These are phyloP conservation scores for Calophaca sinica DNA, from an alignment of 306 rosid genomes.

Conservation along the genomic window DNA sequence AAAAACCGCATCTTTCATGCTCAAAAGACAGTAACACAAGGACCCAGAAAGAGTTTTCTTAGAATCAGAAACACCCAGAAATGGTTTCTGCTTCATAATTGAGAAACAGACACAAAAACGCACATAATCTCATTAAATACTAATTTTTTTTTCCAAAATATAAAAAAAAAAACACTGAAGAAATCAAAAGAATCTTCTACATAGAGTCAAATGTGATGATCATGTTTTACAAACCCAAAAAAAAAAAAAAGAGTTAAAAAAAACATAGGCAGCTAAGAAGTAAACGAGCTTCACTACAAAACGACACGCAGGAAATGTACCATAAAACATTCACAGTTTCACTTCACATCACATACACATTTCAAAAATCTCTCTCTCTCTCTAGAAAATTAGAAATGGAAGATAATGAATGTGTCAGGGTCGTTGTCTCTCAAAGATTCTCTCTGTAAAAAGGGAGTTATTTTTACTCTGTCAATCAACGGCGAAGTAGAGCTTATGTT, in stretches of 20 bases:
- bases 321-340: background rate
- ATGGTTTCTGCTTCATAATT: conserved; percentile 38
- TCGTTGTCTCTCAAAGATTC: conserved; percentile 59
- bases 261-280: conserved; percentile 11
- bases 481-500: conserved; percentile 14
- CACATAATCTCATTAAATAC: conserved; percentile 31
- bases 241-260: background rate
- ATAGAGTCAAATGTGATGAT: conserved; percentile 16
- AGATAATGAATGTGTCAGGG: conserved; percentile 52
- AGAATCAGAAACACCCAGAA: conserved; percentile 50
- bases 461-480: conserved; percentile 39
- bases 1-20: conserved; percentile 49
- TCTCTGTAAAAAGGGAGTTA: conserved; percentile 45
- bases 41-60: conserved; percentile 47
- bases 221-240: conserved; percentile 23
- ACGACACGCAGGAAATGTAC: conserved; percentile 32
- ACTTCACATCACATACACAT: conserved; percentile 42
- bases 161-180: conserved; percentile 2
- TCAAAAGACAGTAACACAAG: conserved; percentile 29
- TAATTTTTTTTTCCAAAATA: background rate
- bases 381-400: conserved; percentile 48
- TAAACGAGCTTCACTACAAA: conserved; percentile 37
- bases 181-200: conserved; percentile 43
- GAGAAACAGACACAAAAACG: conserved; percentile 51
- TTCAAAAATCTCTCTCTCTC: conserved; percentile 59